Base-by-base conservation (phyloP, 345 rosid species). In the Linum usitatissimum region DNA sequence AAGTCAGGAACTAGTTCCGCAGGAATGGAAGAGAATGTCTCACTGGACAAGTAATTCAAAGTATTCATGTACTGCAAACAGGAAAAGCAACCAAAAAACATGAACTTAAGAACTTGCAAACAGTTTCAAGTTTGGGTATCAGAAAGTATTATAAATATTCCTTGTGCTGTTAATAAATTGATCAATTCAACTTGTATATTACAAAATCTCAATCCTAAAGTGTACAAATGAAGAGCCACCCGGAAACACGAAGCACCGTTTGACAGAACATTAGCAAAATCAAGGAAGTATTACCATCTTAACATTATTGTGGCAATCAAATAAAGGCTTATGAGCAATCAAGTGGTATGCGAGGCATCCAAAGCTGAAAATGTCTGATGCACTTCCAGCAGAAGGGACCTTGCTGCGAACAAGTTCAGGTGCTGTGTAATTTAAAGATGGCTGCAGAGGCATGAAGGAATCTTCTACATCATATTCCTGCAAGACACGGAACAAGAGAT, bases 401-500 rank as follows among this genome's bases (percentile, higher is more conserved):
- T 82, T 82, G 80, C 88, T 84, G 39, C 87, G 83, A 71, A 86
- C 78, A 71, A 93, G 79, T 75, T 93, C 99, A 61, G 99, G 99
- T 62, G 97, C 99, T 49, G 96, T 78, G 70, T 93, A 93, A 76
- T 93, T 93, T 56, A 90, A 69, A 23, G 87, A 83, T 62, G 99
- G 99, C 76, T 93, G 96, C 64, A 93, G 87, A 53, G 97, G 99
- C 70, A 93, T 74, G 3, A 87, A 55, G 53, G 96, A 87, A 77
- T 93, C 97, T 76, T 93, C 99, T n/a, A 80, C 86, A 60, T 93
- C 97, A 75, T 93, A 93, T 72, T 93, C 99, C 99, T 93, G 81
- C 6, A 45, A 57, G 20, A 62, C 68, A 75, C 55, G 64, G 20
- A 60, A 67, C 53, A 57, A 62, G 6, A 59, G 64, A 66, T 68